Conservation (phyloP, 768 basidiomycete species). For the Sarcodon aspratus region DNA sequence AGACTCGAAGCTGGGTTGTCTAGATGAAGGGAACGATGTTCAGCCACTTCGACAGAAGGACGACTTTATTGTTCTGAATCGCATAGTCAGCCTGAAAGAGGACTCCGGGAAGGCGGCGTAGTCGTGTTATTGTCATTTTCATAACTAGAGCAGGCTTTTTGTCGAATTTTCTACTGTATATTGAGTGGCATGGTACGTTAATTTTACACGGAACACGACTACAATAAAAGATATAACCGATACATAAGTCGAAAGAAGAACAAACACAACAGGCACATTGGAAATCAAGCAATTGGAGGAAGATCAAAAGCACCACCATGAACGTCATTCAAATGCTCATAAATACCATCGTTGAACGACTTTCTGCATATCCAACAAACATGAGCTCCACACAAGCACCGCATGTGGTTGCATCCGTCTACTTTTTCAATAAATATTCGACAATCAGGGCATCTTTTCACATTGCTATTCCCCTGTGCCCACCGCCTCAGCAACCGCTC, state of each 20-base stretch:
- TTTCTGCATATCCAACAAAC: background rate
- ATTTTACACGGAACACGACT: too few relatives aligned
- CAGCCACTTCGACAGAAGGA: slow-evolving; percentile 42
- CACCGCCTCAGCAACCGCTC: background rate
- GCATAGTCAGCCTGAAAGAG: slow-evolving; percentile 91
- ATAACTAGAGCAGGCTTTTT: too few relatives aligned
- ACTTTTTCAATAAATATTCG: background rate
- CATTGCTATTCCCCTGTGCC: background rate
- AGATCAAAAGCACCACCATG: slow-evolving; percentile 9
- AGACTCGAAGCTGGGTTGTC: slow-evolving; percentile 58
- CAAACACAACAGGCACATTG: too few relatives aligned
- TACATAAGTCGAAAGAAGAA: too few relatives aligned
- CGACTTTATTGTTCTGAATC: slow-evolving; percentile 79
- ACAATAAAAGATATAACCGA: too few relatives aligned
- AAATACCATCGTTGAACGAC: slow-evolving; percentile 2
- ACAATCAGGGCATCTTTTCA: background rate
- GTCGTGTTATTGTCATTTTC: background rate
- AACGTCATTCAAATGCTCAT: slow-evolving; percentile 9
- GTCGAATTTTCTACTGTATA: too few relatives aligned
- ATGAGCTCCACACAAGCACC: background rate
- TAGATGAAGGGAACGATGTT: slow-evolving; percentile 41
- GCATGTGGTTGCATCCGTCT: background rate
- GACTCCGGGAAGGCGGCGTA: slow-evolving; percentile 63
- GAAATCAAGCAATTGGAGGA: background rate
- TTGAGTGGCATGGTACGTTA: too few relatives aligned